Conservation (phyloP, 164 flowering plant species). For the Buxus sempervirens region DNA sequence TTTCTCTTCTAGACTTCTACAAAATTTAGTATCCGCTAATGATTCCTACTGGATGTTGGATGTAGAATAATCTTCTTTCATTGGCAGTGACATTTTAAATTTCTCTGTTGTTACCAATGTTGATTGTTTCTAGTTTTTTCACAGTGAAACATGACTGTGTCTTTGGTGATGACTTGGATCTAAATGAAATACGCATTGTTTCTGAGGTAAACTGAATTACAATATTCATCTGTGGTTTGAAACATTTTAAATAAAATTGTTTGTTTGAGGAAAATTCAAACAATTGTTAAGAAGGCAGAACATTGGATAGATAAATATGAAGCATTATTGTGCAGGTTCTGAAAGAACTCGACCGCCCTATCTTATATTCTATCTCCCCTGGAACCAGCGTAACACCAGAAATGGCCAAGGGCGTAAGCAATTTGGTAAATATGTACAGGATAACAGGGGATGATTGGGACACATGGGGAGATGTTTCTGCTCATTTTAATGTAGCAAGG, state of each 20-base stretch:
- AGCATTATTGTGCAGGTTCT: constrained; percentile 48
- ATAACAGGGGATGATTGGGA: constrained; percentile 97
- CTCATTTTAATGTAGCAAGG: constrained; percentile 87
- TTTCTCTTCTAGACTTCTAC: not conserved
- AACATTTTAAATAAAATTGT: not conserved
- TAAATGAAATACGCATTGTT: constrained; percentile 61
- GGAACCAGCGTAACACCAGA: constrained; percentile 80
- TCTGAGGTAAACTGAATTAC: constrained; percentile 53
- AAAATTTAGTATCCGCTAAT: not conserved
- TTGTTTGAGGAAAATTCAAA: not conserved
- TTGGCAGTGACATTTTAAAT: not conserved
- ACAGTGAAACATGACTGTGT: constrained; percentile 95
- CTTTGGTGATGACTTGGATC: constrained; percentile 79
- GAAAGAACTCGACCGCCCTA: constrained; percentile 49
- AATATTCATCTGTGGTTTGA: not conserved
- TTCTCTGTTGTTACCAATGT: not conserved
- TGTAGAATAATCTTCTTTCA: not conserved
- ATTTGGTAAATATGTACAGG: constrained; percentile 81
- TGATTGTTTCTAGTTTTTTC: constrained; percentile 12
- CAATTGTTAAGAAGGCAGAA: not conserved
- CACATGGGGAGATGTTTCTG: constrained; percentile 63
- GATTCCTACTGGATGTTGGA: not conserved
- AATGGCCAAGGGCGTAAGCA: constrained; percentile 60
- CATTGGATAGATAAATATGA: not conserved
- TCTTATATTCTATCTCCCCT: constrained; percentile 83